A percentile compares a stretch with the other conserved stretches of the same genome.
Evolutionary conservation across 2,329 filamentous ascomycete genomes (phyloP).

Genomic region (Hypocreales sp.): DNA sequence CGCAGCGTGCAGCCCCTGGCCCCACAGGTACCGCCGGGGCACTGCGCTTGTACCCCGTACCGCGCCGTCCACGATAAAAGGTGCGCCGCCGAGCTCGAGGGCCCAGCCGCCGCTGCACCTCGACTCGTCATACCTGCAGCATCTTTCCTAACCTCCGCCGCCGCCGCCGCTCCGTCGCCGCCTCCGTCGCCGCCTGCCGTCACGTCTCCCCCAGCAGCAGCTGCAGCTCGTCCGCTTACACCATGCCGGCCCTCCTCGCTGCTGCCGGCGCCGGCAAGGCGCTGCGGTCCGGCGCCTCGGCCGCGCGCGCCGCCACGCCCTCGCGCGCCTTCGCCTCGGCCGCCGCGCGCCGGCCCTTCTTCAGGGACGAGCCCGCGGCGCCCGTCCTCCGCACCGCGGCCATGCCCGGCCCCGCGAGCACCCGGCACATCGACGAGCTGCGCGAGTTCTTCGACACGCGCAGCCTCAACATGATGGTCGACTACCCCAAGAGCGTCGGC

Average conservation of each 20-base stretch:
- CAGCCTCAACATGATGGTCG: slow-evolving; percentile 68
- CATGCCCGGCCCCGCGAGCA: slow-evolving; percentile 64
- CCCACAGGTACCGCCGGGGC: no score
- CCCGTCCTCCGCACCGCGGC: slow-evolving; percentile 35
- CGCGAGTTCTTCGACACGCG: slow-evolving; percentile 72
- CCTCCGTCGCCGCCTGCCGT: background rate
- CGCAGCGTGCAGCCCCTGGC: no score
- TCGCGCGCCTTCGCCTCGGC: slow-evolving; percentile 5
- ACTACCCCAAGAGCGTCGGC: slow-evolving; percentile 59
- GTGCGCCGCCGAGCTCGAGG: no score
- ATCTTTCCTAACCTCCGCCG: no score
- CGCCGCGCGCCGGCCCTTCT: slow-evolving; percentile 22
- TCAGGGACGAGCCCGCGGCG: slow-evolving; percentile 32
- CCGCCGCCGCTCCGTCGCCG: no score
- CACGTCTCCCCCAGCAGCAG: background rate
- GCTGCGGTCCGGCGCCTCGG: slow-evolving; percentile 2
- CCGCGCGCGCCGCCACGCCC: slow-evolving; percentile 1
- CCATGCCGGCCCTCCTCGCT: slow-evolving; percentile 6
- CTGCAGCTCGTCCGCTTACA: no score
- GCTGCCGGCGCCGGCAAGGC: slow-evolving; percentile 3
- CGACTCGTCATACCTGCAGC: no score
- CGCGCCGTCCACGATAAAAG: no score
- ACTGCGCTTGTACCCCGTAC: no score
- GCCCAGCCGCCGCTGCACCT: no score
- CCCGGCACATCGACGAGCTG: slow-evolving; percentile 53